Evolutionary conservation across 2,329 filamentous ascomycete species (phyloP), one percentile per base, ranked within the genome.

Genomic region (Sporothrix pseudoabietina): DNA sequence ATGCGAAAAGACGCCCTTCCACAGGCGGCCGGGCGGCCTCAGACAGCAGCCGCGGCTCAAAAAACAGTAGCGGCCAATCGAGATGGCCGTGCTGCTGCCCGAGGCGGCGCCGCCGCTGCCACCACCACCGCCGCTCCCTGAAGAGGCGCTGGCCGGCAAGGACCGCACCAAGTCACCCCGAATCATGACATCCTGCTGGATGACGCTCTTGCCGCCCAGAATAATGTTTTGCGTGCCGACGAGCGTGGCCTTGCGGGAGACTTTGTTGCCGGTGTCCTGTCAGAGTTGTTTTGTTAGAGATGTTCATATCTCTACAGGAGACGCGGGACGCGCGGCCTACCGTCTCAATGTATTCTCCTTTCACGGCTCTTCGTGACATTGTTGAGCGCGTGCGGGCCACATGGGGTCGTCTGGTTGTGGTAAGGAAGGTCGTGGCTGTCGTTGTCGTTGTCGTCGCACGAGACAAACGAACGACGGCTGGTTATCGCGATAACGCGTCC

Each of bases 191-290:
- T 97, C 94, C 75, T 94, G 92, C 86, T 97, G 94, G 79, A 99
- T 97, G 75, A 98, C 94, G 0, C 94, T 97, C 83, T 94, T 97
- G 76, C 96, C 96, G 77, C 94, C 96, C 1, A 99, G 91, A 82
- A 97, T 97, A 83, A 99, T 98, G 83, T 98, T 97, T 78, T 97
- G 94, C 30, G 95, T 98, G 78, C 96, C 96, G 79, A 97, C 92
- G 78, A 99, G 93, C 80, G 92, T 91, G 75, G 94, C 93, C 77
- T 94, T 94, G 77, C 96, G 93, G 54, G 94, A 95, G 79, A 99
- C 96, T 85, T 98, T 98, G 88, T 99, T 99, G 77, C 96, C 96
- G 2, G 94, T 97, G 83, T 98, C 95, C 94, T 97, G 5, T 32
- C 35, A 19, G 55, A n/a, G n/a, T n/a, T n/a, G n/a, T n/a, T n/a